These are phyloP conservation scores for Oryza longistaminata DNA, from an alignment of 176 grass and related monocot species.

Conservation along the genomic window DNA sequence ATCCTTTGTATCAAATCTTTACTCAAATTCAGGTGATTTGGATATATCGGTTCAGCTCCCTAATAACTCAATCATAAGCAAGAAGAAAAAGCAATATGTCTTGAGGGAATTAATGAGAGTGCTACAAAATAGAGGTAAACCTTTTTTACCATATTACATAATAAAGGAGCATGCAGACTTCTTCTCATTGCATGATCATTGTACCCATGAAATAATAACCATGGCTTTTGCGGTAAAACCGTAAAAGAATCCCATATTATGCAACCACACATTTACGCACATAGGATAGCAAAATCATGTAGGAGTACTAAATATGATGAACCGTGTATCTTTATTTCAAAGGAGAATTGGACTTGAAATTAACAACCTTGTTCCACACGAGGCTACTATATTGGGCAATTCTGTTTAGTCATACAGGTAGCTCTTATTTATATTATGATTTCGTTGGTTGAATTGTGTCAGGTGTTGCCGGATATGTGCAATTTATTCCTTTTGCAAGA, in stretches of 20 bases:
- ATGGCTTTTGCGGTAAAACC: constrained; percentile 7
- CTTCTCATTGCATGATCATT: neutral
- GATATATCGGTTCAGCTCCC: constrained; percentile 75
- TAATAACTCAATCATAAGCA: constrained; percentile 27
- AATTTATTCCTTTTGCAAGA: constrained; percentile 86
- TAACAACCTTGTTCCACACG: neutral
- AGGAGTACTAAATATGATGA: neutral
- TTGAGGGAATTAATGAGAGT: constrained; percentile 61
- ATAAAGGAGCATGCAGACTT: neutral
- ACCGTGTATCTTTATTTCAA: neutral
- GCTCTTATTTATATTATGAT: constrained; percentile 18
- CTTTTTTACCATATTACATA: neutral
- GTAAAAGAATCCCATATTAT: constrained; percentile 9
- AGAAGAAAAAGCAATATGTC: constrained; percentile 56
- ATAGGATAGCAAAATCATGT: constrained; percentile 9
- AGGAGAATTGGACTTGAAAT: neutral
- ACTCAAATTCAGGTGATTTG: constrained; percentile 88
- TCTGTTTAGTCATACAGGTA: neutral
- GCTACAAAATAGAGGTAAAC: constrained; percentile 59
- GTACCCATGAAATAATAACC: constrained; percentile 1
- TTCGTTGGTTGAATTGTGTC: constrained; percentile 38
- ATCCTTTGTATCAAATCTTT: constrained; percentile 93
- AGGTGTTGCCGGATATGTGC: constrained; percentile 56
- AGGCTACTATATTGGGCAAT: neutral
- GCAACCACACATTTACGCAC: constrained; percentile 1